These are phyloP conservation scores for Pichia sp. DNA, from an alignment of 1,139 yeast species.

Conservation along the genomic window DNA sequence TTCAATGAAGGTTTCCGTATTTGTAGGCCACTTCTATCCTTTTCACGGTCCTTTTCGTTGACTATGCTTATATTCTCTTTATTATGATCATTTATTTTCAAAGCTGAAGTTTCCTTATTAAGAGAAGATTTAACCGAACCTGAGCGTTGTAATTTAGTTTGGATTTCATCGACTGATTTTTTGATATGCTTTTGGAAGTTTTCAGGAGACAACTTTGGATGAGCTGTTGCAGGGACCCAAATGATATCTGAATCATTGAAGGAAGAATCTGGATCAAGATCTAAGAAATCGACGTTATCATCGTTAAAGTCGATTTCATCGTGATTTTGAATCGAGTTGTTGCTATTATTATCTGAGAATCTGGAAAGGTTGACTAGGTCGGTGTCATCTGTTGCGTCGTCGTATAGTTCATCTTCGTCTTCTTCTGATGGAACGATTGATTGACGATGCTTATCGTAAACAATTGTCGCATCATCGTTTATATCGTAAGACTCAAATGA, in stretches of 20 bases:
- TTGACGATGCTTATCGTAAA: no score
- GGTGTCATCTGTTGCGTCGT: slow-evolving; percentile 1
- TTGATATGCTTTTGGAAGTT: slow-evolving; percentile 83
- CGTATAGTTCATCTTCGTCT: slow-evolving; percentile 1
- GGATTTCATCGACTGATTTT: slow-evolving; percentile 72
- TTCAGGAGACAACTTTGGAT: slow-evolving; percentile 92
- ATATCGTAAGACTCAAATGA: slow-evolving; percentile 3
- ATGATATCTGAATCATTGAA: slow-evolving; percentile 45
- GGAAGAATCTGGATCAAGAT: slow-evolving; percentile 27
- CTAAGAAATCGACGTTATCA: slow-evolving; percentile 20
- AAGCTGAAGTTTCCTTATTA: slow-evolving; percentile 21
- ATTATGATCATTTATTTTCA: slow-evolving; percentile 6
- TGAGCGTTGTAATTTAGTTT: slow-evolving; percentile 43
- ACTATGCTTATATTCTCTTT: neutral
- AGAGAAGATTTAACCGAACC: slow-evolving; percentile 28
- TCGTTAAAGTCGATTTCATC: slow-evolving; percentile 18
- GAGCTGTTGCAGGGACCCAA: slow-evolving; percentile 96
- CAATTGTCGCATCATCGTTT: slow-evolving; percentile 3
- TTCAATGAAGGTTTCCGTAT: slow-evolving; percentile 52
- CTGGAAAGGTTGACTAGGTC: neutral
- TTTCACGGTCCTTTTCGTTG: neutral
- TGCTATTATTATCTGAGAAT: neutral
- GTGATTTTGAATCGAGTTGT: neutral
- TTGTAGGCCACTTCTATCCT: slow-evolving; percentile 3
- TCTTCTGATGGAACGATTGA: no score